A percentile compares a stretch with the other conserved stretches of the same genome.
phyloP scores from a whole-genome alignment of 1,284 basidiomycete species.

The Ganoderma leucocontextum region DNA sequence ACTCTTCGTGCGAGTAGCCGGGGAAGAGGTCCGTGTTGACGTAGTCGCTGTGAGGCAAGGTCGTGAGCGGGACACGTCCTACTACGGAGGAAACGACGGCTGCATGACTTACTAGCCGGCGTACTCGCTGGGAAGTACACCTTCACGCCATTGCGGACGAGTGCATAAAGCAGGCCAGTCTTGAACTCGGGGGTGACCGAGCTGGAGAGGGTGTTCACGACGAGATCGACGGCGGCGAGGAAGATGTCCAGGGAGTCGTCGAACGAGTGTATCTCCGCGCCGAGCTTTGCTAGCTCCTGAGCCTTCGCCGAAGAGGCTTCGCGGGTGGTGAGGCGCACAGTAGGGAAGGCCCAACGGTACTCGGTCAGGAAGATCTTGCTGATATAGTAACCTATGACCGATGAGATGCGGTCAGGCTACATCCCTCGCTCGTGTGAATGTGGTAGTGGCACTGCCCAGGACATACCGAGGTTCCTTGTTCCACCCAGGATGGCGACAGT shows the following conservation, averaged over 20 bases:
- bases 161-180: constrained; percentile 31
- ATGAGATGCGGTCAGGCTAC: not conserved
- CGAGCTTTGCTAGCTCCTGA: constrained; percentile 29
- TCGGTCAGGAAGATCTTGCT: constrained; percentile 10
- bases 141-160: constrained; percentile 30
- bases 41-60: constrained; percentile 33
- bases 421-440: not conserved
- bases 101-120: constrained; percentile 32
- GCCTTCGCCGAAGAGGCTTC: constrained; percentile 32
- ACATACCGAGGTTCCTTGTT: constrained; percentile 1
- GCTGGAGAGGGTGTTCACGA: constrained; percentile 30
- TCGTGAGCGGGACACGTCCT: not conserved
- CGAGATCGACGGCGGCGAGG: constrained; percentile 36
- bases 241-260: constrained; percentile 26
- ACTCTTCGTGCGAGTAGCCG: constrained; percentile 33
- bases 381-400: not conserved
- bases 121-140: constrained; percentile 41
- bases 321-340: constrained; percentile 22
- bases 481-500: not conserved
- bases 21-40: constrained; percentile 36
- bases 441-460: not conserved
- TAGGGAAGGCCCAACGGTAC: constrained; percentile 10
- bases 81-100: not conserved
- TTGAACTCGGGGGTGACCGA: constrained; percentile 22
- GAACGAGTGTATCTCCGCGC: constrained; percentile 34